Evolutionary conservation across 2,329 filamentous ascomycete genomes (phyloP).

Genomic region (Monilinia polystroma): DNA sequence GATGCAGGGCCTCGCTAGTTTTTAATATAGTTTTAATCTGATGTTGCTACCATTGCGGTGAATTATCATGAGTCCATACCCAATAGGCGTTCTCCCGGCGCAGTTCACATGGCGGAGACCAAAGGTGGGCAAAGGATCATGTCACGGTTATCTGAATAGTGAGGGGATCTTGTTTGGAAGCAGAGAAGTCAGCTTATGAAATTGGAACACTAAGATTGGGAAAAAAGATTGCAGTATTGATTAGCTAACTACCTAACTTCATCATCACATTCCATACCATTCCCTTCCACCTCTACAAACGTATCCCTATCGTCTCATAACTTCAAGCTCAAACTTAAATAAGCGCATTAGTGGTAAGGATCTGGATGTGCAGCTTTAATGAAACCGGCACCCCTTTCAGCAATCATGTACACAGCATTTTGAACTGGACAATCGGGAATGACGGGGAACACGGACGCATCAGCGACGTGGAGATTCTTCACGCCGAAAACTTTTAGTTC

Average conservation of each 20-base stretch:
- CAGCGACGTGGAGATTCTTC: constrained; percentile 52
- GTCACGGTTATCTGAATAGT: background rate
- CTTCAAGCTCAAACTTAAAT: background rate
- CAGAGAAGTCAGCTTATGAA: background rate
- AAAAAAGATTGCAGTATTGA: background rate
- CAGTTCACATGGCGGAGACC: background rate
- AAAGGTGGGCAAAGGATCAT: background rate
- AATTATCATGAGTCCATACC: no score
- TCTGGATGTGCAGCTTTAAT: background rate
- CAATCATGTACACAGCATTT: constrained; percentile 60
- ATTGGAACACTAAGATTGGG: background rate
- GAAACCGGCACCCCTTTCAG: constrained; percentile 34
- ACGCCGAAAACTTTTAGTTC: constrained; percentile 54
- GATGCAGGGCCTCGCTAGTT: background rate
- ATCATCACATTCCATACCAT: background rate
- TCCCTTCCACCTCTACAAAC: no score
- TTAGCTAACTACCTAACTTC: background rate
- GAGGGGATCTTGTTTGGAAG: constrained; percentile 35
- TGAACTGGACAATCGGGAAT: constrained; percentile 58
- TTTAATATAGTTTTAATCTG: background rate
- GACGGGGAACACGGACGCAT: constrained; percentile 56
- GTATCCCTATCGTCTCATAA: background rate
- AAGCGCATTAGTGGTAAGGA: background rate
- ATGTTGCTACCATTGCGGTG: background rate
- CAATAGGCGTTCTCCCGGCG: no score